These are phyloP conservation scores for Malus hybrid DNA, from an alignment of 331 rosid species.

Conservation along the genomic window DNA sequence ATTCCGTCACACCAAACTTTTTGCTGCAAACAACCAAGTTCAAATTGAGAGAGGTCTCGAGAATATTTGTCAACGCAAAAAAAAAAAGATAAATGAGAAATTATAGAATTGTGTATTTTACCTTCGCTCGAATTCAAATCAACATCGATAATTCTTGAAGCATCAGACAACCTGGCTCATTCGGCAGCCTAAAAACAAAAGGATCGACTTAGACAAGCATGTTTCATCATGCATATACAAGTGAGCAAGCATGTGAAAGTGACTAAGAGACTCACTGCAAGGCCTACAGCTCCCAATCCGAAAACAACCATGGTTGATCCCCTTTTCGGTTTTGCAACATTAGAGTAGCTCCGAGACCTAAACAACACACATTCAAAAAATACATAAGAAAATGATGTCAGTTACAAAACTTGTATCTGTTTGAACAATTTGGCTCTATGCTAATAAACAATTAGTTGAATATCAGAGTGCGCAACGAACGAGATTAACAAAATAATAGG, in stretches of 20 bases:
- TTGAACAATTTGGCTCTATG: background rate
- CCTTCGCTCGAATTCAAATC: constrained; percentile 32
- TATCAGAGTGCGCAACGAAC: no score
- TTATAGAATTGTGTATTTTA: background rate
- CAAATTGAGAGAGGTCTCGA: background rate
- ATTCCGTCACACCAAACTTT: constrained; percentile 19
- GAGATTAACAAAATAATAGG: no score
- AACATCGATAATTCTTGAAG: constrained; percentile 30
- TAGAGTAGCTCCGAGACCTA: constrained; percentile 81
- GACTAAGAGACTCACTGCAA: constrained; percentile 47
- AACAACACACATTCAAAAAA: background rate
- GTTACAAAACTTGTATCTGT: background rate
- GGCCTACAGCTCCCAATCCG: constrained; percentile 90
- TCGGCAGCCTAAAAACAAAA: constrained; percentile 24
- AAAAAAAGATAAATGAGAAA: background rate
- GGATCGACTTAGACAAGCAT: background rate
- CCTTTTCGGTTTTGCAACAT: constrained; percentile 74
- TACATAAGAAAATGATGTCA: background rate
- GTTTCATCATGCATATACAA: background rate
- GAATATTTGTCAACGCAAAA: background rate
- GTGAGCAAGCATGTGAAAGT: background rate
- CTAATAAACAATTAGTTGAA: no score
- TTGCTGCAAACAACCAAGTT: constrained; percentile 8
- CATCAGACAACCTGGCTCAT: constrained; percentile 35
- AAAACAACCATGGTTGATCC: constrained; percentile 69